phyloP scores from a whole-genome alignment of 2,329 filamentous ascomycete genomes.

The Aspergillus pseudonomiae region DNA sequence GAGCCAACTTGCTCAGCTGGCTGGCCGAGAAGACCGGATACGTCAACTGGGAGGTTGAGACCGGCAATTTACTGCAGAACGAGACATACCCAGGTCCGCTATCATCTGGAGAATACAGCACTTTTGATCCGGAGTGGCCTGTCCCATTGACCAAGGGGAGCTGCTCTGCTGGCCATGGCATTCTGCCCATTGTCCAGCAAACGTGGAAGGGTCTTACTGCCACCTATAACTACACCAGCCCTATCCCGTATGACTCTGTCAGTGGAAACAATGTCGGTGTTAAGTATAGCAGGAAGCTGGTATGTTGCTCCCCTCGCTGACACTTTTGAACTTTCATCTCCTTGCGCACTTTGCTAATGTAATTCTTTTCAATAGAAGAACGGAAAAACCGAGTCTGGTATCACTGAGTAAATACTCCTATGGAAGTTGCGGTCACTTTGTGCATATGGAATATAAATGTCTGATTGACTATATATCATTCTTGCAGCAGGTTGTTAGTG shows the following conservation, averaged over 20 bases:
- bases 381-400: conserved; percentile 10
- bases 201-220: conserved; percentile 30
- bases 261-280: conserved; percentile 25
- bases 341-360: not conserved
- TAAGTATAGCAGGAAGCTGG: conserved; percentile 20
- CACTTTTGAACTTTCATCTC: not conserved
- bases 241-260: conserved; percentile 30
- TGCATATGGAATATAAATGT: not conserved
- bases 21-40: conserved; percentile 66
- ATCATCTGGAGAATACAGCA: conserved; percentile 28
- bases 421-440: not conserved
- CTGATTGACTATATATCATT: not conserved
- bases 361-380: conserved; percentile 4
- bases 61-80: conserved; percentile 54
- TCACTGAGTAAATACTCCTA: conserved; percentile 1
- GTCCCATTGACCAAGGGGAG: conserved; percentile 33
- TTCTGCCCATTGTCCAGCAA: conserved; percentile 35
- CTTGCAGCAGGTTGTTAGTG: too few relatives aligned
- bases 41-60: conserved; percentile 44
- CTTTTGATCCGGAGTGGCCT: conserved; percentile 33
- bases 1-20: conserved; percentile 67
- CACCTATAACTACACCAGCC: conserved; percentile 39
- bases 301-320: conserved; percentile 3
- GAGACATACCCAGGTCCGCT: conserved; percentile 56
- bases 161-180: conserved; percentile 41